Evolutionary conservation across 2,329 filamentous ascomycete species (phyloP), one percentile per base, ranked within the genome.

Genomic region (Aspergillus luchuensis): DNA sequence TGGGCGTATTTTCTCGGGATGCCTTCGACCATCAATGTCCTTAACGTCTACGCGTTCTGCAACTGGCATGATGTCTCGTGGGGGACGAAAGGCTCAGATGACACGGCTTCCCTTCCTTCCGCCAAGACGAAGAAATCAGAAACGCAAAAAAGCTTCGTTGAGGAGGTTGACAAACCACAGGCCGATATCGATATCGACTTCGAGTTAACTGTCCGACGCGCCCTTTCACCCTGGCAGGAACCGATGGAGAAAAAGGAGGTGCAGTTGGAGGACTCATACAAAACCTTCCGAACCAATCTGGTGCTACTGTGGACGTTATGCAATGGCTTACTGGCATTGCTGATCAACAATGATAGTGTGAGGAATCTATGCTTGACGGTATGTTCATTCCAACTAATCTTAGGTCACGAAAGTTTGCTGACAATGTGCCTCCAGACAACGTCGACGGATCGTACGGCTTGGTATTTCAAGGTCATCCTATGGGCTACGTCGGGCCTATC

Each of bases 41-140:
- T 99, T 73, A 98, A 96, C 86, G 92, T 99, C 57, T 99, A 98
- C 80, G 92, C 95, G 62, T 99, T 97, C 86, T 96, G 92, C 88
- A 98, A 99, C 82, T 98, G 94, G 95, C 95, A 99, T 80, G 95
- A 99, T 82, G 95, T 99, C 55, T 98, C 95, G 11, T 99, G 95
- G 95, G 95, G 95, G 85, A 99, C 95, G 81, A 99, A 99, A 85
- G 95, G 95, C 74, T 91, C 95, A 5, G 95, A 99, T 82, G 97
- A 96, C 81, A 88, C 90, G 39, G 95, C 98, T 75, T 91, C 91
- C 28, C 84, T 99, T 19, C 95, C 95, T 0, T 96, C 95, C 38
- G 95, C 91, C 5, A 87, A 90, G 69, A 91, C 94, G 11, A 89
- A 89, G 69, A 97, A 97, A 80, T 89, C 89, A 57, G 94, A 8